These are phyloP conservation scores for Omphalea diandra DNA, from an alignment of 441 rosid species.

Conservation along the genomic window DNA sequence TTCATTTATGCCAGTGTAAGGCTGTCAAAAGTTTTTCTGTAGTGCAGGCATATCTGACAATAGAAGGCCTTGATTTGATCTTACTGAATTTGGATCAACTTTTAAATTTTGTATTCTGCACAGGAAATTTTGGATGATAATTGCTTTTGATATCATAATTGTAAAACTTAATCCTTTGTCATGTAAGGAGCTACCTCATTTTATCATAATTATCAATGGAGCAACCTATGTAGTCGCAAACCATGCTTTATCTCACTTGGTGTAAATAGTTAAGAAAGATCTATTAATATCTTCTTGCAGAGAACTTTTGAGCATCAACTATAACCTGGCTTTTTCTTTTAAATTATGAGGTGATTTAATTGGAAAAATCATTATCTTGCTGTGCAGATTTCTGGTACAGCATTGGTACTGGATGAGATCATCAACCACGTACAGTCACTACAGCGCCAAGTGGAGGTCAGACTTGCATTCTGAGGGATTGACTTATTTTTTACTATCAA, in stretches of 20 bases:
- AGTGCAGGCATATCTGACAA: background rate
- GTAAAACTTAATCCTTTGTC: background rate
- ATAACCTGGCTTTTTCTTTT: background rate
- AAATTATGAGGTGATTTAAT: slow-evolving; percentile 6
- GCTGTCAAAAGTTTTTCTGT: background rate
- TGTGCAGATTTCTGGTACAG: slow-evolving; percentile 88
- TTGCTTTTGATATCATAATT: background rate
- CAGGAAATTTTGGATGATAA: background rate
- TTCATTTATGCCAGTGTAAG: background rate
- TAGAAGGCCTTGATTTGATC: background rate
- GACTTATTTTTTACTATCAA: background rate
- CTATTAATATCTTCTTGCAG: background rate
- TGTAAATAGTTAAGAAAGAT: background rate
- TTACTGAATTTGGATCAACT: background rate
- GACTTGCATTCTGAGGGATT: slow-evolving; percentile 23
- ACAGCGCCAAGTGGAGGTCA: slow-evolving; percentile 90
- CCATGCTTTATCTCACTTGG: background rate
- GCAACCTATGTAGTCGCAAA: background rate
- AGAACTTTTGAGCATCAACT: background rate
- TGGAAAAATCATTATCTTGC: slow-evolving; percentile 19
- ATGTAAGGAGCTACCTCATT: slow-evolving; percentile 3
- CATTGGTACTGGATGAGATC: slow-evolving; percentile 82
- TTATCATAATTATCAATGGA: background rate
- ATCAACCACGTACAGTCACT: slow-evolving; percentile 83
- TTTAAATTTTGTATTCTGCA: background rate